Conservation (phyloP, 1,139 yeast species). For the Torulaspora pretoriensis region DNA sequence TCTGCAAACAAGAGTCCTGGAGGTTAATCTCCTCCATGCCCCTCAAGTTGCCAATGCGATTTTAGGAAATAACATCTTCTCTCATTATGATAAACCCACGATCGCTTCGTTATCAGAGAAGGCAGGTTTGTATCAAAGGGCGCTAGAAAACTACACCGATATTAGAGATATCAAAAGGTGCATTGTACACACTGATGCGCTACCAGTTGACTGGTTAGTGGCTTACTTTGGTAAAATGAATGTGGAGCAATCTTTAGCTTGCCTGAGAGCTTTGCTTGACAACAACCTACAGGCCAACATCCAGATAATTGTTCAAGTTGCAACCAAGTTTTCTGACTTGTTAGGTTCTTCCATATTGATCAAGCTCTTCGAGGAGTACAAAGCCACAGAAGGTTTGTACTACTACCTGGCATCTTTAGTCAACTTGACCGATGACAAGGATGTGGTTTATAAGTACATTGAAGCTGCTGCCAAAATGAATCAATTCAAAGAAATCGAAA, state of each 20-base stretch:
- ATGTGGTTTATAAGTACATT: conserved; percentile 92
- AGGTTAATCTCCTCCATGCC: conserved; percentile 88
- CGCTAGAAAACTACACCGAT: conserved; percentile 92
- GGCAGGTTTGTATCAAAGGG: conserved; percentile 90
- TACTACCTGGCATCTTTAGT: conserved; percentile 91
- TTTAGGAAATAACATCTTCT: conserved; percentile 90
- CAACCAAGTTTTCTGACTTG: conserved; percentile 91
- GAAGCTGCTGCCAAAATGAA: conserved; percentile 90
- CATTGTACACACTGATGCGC: conserved; percentile 76
- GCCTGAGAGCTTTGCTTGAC: conserved; percentile 80
- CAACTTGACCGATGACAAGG: conserved; percentile 88
- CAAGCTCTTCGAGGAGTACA: conserved; percentile 88
- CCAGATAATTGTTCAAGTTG: conserved; percentile 93
- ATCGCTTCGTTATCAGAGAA: conserved; percentile 91
- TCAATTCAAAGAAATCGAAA: conserved; percentile 90
- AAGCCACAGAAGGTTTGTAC: conserved; percentile 88
- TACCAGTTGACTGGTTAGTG: conserved; percentile 93
- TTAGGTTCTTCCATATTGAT: conserved; percentile 83
- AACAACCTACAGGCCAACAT: conserved; percentile 80
- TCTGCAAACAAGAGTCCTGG: conserved; percentile 89
- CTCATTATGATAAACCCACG: conserved; percentile 90
- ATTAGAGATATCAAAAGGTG: conserved; percentile 94
- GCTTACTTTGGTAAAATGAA: conserved; percentile 89
- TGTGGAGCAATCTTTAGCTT: conserved; percentile 87
- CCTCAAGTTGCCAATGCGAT: conserved; percentile 99